A percentile compares a stretch with the other conserved stretches of the same genome.
Conservation (phyloP, 1,284 basidiomycete species). For the Microbotryum scabiosae region DNA sequence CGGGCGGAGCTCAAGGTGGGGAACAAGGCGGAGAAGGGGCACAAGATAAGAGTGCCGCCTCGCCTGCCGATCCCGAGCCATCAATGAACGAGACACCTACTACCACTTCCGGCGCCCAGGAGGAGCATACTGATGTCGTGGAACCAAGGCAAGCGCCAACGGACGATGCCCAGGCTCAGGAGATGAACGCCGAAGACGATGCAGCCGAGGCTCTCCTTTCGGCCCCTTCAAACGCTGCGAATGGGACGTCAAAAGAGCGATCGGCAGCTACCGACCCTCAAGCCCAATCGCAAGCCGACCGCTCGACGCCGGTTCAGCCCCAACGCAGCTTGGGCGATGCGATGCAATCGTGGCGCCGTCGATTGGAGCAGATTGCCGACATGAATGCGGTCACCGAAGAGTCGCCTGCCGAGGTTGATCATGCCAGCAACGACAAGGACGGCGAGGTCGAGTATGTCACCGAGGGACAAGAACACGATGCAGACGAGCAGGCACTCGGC, state of each 20-base stretch:
- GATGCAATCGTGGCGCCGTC: constrained; percentile 70
- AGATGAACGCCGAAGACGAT: constrained; percentile 17
- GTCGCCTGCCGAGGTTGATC: constrained; percentile 39
- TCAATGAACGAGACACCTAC: constrained; percentile 37
- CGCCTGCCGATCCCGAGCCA: constrained; percentile 45
- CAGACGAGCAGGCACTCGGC: constrained; percentile 83
- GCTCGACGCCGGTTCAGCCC: constrained; percentile 9
- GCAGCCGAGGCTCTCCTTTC: constrained; percentile 12
- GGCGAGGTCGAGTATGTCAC: constrained; percentile 69
- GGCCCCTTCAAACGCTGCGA: constrained; percentile 19
- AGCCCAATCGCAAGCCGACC: constrained; percentile 2
- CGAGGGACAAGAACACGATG: constrained; percentile 57
- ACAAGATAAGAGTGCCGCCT: constrained; percentile 26
- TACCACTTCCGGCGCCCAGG: constrained; percentile 6
- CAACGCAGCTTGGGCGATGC: constrained; percentile 75
- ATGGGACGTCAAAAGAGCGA: constrained; percentile 24
- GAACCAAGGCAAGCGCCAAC: constrained; percentile 9
- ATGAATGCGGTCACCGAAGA: constrained; percentile 40
- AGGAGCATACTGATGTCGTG: constrained; percentile 1
- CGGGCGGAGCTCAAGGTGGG: constrained; percentile 35
- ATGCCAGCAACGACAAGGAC: constrained; percentile 42
- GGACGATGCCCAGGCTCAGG: constrained; percentile 8
- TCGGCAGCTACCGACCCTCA: constrained; percentile 15
- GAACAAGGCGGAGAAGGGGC: constrained; percentile 32
- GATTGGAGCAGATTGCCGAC: constrained; percentile 74